phyloP scores from a whole-genome alignment of 1,139 yeast species.

The Blastobotrys indianensis region DNA sequence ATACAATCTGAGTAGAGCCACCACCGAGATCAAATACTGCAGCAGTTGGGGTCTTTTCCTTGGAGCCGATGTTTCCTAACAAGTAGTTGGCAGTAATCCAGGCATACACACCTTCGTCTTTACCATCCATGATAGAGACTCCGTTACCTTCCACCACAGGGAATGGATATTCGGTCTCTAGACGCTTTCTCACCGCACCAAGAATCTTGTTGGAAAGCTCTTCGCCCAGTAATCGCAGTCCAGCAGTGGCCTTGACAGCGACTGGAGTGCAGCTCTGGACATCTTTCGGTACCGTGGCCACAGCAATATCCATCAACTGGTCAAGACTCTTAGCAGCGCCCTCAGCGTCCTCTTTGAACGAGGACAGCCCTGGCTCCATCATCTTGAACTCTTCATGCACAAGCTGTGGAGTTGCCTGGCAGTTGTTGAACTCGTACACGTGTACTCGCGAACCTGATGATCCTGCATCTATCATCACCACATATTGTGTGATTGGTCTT shows the following conservation, averaged over 20 bases:
- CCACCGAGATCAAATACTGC: conserved; percentile 98
- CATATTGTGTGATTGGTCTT: conserved; percentile 45
- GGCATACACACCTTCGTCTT: conserved; percentile 97
- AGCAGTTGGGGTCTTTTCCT: conserved; percentile 69
- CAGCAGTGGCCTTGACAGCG: conserved; percentile 98
- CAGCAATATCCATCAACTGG: conserved; percentile 67
- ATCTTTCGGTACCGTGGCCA: conserved; percentile 66
- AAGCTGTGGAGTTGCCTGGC: conserved; percentile 71
- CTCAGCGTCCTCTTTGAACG: conserved; percentile 68
- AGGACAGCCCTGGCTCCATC: conserved; percentile 89
- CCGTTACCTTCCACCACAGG: conserved; percentile 84
- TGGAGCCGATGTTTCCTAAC: conserved; percentile 82
- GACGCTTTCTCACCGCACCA: conserved; percentile 65
- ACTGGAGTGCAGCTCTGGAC: conserved; percentile 80
- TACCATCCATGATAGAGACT: conserved; percentile 88
- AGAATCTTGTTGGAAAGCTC: conserved; percentile 59
- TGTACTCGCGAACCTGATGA: conserved; percentile 96
- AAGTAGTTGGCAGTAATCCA: conserved; percentile 96
- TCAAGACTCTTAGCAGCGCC: conserved; percentile 90
- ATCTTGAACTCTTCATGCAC: conserved; percentile 75
- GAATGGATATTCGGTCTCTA: conserved; percentile 79
- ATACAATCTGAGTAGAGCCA: conserved; percentile 96
- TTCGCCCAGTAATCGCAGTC: conserved; percentile 79
- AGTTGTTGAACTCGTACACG: conserved; percentile 83
- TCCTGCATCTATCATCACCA: conserved; percentile 94